phyloP scores from a whole-genome alignment of 2,329 filamentous ascomycete genomes.

The Trichoderma cornu-damae region DNA sequence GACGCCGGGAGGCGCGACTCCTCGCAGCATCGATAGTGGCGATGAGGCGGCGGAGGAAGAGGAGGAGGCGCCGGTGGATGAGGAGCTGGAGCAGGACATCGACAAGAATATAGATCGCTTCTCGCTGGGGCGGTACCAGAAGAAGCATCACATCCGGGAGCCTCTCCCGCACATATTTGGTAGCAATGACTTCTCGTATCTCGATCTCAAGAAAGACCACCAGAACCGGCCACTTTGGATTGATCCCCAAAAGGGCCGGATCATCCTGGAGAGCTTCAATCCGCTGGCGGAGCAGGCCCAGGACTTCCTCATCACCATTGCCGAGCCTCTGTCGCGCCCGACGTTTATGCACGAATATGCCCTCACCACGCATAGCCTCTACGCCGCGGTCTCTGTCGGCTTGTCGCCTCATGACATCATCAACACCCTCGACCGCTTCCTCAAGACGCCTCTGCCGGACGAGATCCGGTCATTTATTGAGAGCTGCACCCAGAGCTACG shows the following conservation, averaged over 20 bases:
- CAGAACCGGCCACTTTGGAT: conserved; percentile 90
- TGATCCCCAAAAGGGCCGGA: conserved; percentile 76
- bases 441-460: conserved; percentile 82
- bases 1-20: conserved; percentile 57
- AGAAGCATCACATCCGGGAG: conserved; percentile 40
- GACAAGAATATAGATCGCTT: conserved; percentile 58
- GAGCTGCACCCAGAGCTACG: conserved; percentile 81
- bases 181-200: conserved; percentile 69
- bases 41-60: conserved; percentile 47
- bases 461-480: conserved; percentile 72
- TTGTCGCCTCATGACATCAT: conserved; percentile 86
- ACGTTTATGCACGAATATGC: conserved; percentile 91
- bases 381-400: conserved; percentile 94
- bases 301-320: conserved; percentile 92
- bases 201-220: conserved; percentile 82
- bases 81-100: conserved; percentile 49
- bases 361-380: conserved; percentile 86
- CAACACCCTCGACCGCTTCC: conserved; percentile 77
- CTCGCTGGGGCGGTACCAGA: conserved; percentile 49
- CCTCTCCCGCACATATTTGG: conserved; percentile 45
- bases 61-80: conserved; percentile 48
- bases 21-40: conserved; percentile 52
- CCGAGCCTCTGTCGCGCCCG: conserved; percentile 85
- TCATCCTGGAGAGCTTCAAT: conserved; percentile 92
- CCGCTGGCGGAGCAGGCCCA: conserved; percentile 81